Base-by-base conservation (phyloP, 768 basidiomycete genomes). In the Gymnopilus dilepis region DNA sequence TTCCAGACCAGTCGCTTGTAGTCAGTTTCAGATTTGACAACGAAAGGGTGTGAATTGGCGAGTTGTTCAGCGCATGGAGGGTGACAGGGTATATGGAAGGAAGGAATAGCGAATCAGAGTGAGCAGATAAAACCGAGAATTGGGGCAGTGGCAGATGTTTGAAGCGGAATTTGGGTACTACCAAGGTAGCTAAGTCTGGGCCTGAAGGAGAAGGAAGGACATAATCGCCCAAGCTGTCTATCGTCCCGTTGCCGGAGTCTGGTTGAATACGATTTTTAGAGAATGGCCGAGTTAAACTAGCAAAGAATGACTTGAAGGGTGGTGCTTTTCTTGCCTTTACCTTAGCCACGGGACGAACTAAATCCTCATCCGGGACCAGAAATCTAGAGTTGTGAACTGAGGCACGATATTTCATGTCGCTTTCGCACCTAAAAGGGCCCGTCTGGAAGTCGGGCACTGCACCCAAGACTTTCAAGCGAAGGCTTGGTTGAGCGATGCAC, bases 41-140 rank as follows among this genome's bases (percentile, higher is more conserved):
- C 1, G 63, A 65, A 17, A 70, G 65, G 19, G 40, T 58, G 12
- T 58, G 63, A 31, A 70, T 66, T 7, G 69, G 57, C 12, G 67
- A 59, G 13, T 43, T 53, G 24, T 60, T 59, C 11, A 70, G 55
- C 17, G 50, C 52, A n/a, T 66, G n/a, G 24, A 65, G 54, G 1
- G 67, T 68, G 17, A 57, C 28, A 5, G 59, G 58, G 38, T 60
- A 60, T 33, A 56, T 26, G 7, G 63, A 56, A 13, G 55, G 43
- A 0, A 51, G 42, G 15, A 64, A 58, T 6, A 55, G 30, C 3
- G 50, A 15, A 24, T 56, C 38, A n/a, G 56, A 38, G 9, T 55
- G 42, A 17, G 61, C 31, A 17, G 13, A 26, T 6, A 65, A 13
- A 3, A 43, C 40, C 13, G 34, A 21, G 3, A 65, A 26, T 50